Evolutionary conservation across 176 grass and related monocot genomes (phyloP).

Genomic region (Aegilops speltoides): DNA sequence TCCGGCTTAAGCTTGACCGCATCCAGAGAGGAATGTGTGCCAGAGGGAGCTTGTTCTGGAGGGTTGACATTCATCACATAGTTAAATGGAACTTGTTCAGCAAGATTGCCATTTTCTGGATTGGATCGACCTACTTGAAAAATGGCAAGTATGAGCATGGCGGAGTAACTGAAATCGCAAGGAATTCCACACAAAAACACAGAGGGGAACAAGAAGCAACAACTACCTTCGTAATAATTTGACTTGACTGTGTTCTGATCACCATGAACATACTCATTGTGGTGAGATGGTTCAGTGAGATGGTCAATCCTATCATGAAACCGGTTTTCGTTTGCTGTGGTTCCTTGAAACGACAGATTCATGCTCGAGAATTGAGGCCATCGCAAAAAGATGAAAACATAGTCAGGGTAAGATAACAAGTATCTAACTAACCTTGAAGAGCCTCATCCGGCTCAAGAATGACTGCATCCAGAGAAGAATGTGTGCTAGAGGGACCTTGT

Average conservation of each 20-base stretch:
- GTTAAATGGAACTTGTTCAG: too few relatives aligned
- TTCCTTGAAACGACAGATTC: neutral
- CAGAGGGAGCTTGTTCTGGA: too few relatives aligned
- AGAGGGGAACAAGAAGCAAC: neutral
- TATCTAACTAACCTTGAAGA: neutral
- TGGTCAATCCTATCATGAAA: neutral
- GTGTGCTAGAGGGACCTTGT: too few relatives aligned
- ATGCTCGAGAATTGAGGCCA: neutral
- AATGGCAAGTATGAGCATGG: neutral
- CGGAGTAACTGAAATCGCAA: neutral
- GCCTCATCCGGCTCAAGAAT: neutral
- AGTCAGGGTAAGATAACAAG: neutral
- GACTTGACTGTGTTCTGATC: neutral
- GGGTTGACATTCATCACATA: too few relatives aligned
- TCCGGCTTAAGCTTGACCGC: neutral
- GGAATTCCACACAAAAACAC: neutral
- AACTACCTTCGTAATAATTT: neutral
- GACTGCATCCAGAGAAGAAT: neutral
- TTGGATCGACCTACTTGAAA: neutral
- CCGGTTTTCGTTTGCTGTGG: neutral
- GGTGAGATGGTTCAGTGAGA: neutral
- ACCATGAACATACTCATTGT: neutral
- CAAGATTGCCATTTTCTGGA: too few relatives aligned
- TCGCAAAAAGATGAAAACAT: neutral
- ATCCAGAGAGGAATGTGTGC: neutral